Evolutionary conservation across 192 early-diverging fungal species (phyloP).

Genomic region (Entomortierella lignicola): DNA sequence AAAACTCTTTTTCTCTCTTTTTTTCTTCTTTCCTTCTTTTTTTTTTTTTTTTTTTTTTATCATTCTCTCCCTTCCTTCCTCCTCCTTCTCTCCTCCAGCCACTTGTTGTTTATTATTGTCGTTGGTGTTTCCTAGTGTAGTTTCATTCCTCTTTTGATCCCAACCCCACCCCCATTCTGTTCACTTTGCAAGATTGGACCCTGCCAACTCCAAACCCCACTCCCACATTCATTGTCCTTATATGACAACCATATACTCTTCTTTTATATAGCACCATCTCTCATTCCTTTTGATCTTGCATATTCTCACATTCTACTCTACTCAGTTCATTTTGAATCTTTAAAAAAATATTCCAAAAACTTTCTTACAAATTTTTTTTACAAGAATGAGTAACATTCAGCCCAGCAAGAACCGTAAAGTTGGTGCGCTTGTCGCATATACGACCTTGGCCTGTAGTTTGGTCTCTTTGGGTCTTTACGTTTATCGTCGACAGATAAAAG

Average conservation of each 20-base stretch:
- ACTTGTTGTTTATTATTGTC: not conserved
- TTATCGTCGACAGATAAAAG: constrained; percentile 35
- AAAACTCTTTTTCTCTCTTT: not conserved
- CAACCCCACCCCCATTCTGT: not conserved
- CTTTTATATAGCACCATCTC: not conserved
- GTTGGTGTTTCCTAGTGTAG: not conserved
- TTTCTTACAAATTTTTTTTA: no score
- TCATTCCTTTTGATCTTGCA: not conserved
- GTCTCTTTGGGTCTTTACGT: constrained; percentile 38
- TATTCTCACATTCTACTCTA: no score
- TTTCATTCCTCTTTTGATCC: not conserved
- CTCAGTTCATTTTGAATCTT: no score
- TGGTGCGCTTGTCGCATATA: constrained; percentile 39
- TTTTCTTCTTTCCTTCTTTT: not conserved
- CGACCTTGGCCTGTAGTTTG: constrained; percentile 37
- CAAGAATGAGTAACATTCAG: constrained; percentile 38
- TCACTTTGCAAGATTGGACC: constrained; percentile 17
- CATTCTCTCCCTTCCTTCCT: not conserved
- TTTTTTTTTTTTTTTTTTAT: not conserved
- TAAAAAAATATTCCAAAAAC: no score
- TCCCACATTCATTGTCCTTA: not conserved
- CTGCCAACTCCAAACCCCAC: not conserved
- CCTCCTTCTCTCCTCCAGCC: not conserved
- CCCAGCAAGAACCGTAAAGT: constrained; percentile 30
- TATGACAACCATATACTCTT: not conserved